These are phyloP conservation scores for Passiflora organensis DNA, from an alignment of 345 rosid species.

Conservation along the genomic window DNA sequence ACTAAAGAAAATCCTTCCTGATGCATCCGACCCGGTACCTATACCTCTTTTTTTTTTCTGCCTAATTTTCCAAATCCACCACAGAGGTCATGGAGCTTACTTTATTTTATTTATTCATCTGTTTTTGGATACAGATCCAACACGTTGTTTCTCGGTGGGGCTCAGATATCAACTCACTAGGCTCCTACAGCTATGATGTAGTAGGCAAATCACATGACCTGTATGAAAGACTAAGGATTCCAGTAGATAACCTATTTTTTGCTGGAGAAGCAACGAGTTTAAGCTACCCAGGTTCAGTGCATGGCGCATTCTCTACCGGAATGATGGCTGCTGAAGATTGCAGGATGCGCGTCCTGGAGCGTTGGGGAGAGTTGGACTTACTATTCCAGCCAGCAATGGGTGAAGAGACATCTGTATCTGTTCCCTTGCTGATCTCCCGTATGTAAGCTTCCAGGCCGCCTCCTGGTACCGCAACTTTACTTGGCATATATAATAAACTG, in stretches of 20 bases:
- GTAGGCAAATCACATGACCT: slow-evolving; percentile 86
- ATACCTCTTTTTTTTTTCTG: neutral
- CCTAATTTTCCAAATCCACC: no score
- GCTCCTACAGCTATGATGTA: slow-evolving; percentile 81
- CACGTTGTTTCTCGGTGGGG: slow-evolving; percentile 79
- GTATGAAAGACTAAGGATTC: slow-evolving; percentile 75
- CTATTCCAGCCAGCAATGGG: slow-evolving; percentile 73
- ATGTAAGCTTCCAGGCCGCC: no score
- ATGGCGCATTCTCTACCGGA: slow-evolving; percentile 86
- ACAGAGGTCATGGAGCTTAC: neutral
- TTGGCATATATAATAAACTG: no score
- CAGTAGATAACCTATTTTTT: slow-evolving; percentile 91
- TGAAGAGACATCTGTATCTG: slow-evolving; percentile 55
- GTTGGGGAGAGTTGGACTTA: slow-evolving; percentile 74
- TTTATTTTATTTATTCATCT: no score
- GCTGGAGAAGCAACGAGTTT: slow-evolving; percentile 91
- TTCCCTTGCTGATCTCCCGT: slow-evolving; percentile 82
- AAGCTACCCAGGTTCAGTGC: slow-evolving; percentile 78
- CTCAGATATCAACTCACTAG: slow-evolving; percentile 64
- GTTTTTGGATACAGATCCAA: slow-evolving; percentile 71
- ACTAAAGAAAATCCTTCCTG: slow-evolving; percentile 83
- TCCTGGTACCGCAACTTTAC: no score
- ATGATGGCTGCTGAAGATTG: slow-evolving; percentile 89
- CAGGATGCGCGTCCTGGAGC: slow-evolving; percentile 87
- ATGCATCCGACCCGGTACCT: slow-evolving; percentile 61